Evolutionary conservation across 345 rosid genomes (phyloP), one percentile per base, ranked within the genome.

Genomic region (Fremontodendron californicum): DNA sequence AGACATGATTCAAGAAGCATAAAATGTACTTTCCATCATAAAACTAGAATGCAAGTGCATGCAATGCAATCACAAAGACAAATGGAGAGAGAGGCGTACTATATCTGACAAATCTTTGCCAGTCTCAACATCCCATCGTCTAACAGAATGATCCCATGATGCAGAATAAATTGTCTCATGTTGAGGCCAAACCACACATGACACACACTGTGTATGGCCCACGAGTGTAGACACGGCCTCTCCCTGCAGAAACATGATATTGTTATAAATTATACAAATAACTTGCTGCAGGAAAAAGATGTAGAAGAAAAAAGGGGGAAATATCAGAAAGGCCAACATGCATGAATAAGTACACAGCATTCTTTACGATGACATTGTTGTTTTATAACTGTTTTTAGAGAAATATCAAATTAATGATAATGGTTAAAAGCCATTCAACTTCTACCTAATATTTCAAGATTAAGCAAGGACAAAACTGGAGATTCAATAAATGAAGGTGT

Each of bases 111-210:
- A 71, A 83, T 90, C 93, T 89, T 89, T 94, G 83, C 98, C 94
- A 6, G 90, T 88, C 84, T 88, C 89, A 23, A 86, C 89, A 85
- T 94, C 98, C 99, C 99, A 96, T 80, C 80, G 82, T 76, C 91
- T 92, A 43, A 96, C 82, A 74, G 98, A 92, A 80, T 94, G 97
- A 84, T 96, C 99, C 98, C 95, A 94, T 9, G 99, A 96, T 63
- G 94, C 83, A 77, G 98, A 96, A 78, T 89, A 94, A 54, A 96
- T 86, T 21, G 89, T 83, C 77, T 86, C 91, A 15, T 57, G 60
- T 80, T 90, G 88, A 21, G 95, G 97, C 98, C 99, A 96, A 78
- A 87, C 82, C 65, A 96, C 95, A 40, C 92, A 87, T 57, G 97
- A 92, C 27, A 96, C 91, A 54, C 94, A 88, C 75, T 94, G 97